These are phyloP conservation scores for Sphaerobolus stellatus DNA, from an alignment of 1,284 basidiomycete genomes.

Conservation along the genomic window DNA sequence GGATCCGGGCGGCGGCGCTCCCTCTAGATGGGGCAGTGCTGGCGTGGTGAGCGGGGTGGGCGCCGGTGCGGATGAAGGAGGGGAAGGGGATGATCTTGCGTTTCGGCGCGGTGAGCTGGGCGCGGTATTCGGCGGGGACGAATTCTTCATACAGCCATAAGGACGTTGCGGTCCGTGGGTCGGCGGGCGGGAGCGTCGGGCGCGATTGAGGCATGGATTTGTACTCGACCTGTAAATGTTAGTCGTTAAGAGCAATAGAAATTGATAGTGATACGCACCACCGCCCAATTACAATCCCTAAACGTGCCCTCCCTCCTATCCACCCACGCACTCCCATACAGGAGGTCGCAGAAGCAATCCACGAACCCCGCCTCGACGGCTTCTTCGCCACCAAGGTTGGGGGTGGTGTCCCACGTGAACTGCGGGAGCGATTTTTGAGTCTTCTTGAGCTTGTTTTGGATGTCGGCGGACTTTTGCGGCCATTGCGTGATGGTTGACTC, in stretches of 20 bases:
- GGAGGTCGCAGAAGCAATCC: slow-evolving; percentile 83
- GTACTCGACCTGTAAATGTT: slow-evolving; percentile 68
- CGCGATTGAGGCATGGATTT: slow-evolving; percentile 54
- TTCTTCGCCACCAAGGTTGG: slow-evolving; percentile 63
- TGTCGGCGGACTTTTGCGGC: slow-evolving; percentile 70
- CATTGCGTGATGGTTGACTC: slow-evolving; percentile 63
- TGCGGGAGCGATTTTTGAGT: slow-evolving; percentile 74
- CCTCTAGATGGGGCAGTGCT: slow-evolving; percentile 56
- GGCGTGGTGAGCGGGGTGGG: slow-evolving; percentile 68
- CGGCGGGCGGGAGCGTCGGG: slow-evolving; percentile 27
- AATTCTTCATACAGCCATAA: slow-evolving; percentile 86
- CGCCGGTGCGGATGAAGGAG: slow-evolving; percentile 28
- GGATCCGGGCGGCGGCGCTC: not conserved
- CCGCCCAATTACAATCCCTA: slow-evolving; percentile 86
- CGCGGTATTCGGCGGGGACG: slow-evolving; percentile 81
- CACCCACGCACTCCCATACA: slow-evolving; percentile 80
- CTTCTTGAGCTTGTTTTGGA: slow-evolving; percentile 78
- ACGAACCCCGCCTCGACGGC: slow-evolving; percentile 84
- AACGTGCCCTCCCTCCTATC: slow-evolving; percentile 73
- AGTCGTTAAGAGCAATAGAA: slow-evolving; percentile 2
- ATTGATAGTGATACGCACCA: slow-evolving; percentile 53
- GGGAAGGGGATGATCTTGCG: slow-evolving; percentile 32
- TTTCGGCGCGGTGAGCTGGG: slow-evolving; percentile 59
- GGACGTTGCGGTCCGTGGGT: slow-evolving; percentile 56
- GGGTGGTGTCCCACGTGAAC: slow-evolving; percentile 85